Evolutionary conservation across 1,139 yeast genomes (phyloP), one percentile per base, ranked within the genome.

Genomic region (Magnusiomyces fungicola): DNA sequence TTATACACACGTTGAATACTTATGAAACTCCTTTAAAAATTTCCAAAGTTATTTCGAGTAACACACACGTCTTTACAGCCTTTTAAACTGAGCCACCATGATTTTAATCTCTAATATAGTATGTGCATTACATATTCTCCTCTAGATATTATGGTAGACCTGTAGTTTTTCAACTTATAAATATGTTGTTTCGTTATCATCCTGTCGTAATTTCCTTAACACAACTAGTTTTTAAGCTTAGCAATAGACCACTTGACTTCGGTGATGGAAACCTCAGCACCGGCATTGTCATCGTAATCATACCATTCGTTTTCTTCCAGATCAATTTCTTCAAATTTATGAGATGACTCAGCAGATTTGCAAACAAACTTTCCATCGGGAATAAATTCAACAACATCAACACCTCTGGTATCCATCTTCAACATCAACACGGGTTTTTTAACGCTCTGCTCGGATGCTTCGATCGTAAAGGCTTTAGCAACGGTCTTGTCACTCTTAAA

Each of bases 261-360:
- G 1, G 85, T 79, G 16, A 92, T 76, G 38, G 94, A 80, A 22
- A 89, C 97, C 65, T 92, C 97, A 25, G 72, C 78, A 10, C 80
- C 79, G 3, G 86, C 82, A 60, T 81, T 78, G 53, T 92, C 97
- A 63, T 92, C 97, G 63, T 90, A 94, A 61, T 92, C 98, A 64
- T 82, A 92, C 95, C 96, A 90, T 63, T 92, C 97, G 43, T 78
- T 80, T 39, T 88, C 97, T 40, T 74, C 77, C 47, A 88, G 67
- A 51, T 83, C 88, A n/a, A 88, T 76, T 21, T 82, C 88, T 12
- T 63, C 64, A 59, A 85, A 86, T 50, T 63, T 67, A 1, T 85
- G 73, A 29, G 24, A n/a, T 2, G 79, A 67, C 18, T 77, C 80
- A 7, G 66, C 69, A 2, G 87, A 86, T 42, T 65, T 69, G 52